Base-by-base conservation (phyloP, 1,284 basidiomycete genomes). In the Meripilus lineatus region DNA sequence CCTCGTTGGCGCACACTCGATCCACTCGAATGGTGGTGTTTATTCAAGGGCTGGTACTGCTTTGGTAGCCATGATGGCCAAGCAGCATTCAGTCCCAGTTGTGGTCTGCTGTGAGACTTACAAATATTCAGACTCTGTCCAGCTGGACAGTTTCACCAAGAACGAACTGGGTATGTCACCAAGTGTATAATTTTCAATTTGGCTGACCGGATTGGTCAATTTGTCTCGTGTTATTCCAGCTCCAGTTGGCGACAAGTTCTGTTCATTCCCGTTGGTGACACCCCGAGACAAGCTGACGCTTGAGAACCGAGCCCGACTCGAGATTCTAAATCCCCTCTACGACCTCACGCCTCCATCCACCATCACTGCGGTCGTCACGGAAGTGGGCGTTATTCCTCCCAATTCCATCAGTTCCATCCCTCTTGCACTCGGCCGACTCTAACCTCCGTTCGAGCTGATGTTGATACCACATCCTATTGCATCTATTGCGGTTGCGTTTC, bases 61-160 rank as follows among this genome's bases (percentile, higher is more conserved):
- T 0, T 79, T 94, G 51, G 91, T 97, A 18, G 92, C 95, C 0
- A 94, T 99, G 92, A 83, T 98, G 74, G 91, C 93, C 0, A 90
- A 92, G 63, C 81, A 83, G 44, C 80, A 88, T 58, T 84, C 84
- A 17, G 85, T 98, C 1, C 96, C 96, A 5, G 93, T 98, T 14
- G 83, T 99, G 40, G 93, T 95, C 14, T 97, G 93, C 57, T 96
- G 94, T 56, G 96, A 99, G 68, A 99, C 96, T 15, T 98, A 98
- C 74, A 99, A 99, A 65, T 98, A 96, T 58, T 89, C 89, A 18
- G 96, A 99, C 56, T 81, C 84, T 26, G 87, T 99, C 26, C 86
- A 92, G 63, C 72, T 99, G 40, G 96, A 99, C 65, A 89, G 89
- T 24, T 93, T 99, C 52, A 93, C 91, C 23, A 92, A 90, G 63